phyloP scores from a whole-genome alignment of 768 basidiomycete genomes.

The Russula dissimulans region DNA sequence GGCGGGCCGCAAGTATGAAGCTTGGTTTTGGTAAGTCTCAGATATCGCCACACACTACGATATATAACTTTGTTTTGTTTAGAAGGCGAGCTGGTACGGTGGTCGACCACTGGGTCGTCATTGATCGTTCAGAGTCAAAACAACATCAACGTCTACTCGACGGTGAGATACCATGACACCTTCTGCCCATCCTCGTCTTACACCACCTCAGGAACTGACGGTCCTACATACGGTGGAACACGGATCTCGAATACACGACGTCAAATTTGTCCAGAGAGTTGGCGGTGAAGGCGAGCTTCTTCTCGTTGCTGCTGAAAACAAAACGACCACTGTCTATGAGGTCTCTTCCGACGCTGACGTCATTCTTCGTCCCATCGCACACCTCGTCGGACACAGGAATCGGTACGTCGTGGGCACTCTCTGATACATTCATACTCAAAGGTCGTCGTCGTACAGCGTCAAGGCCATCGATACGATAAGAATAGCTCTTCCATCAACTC shows the following conservation, averaged over 20 bases:
- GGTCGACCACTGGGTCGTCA: slow-evolving; percentile 66
- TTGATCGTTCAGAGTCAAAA: slow-evolving; percentile 75
- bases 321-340: slow-evolving; percentile 72
- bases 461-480: slow-evolving; percentile 67
- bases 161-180: slow-evolving; percentile 35
- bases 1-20: slow-evolving; percentile 81
- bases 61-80: not conserved
- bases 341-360: slow-evolving; percentile 37
- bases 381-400: slow-evolving; percentile 75
- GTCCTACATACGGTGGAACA: slow-evolving; percentile 66
- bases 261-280: slow-evolving; percentile 61
- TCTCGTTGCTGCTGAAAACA: slow-evolving; percentile 84
- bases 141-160: slow-evolving; percentile 75
- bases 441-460: slow-evolving; percentile 39
- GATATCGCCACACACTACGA: not conserved
- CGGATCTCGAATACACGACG: slow-evolving; percentile 75
- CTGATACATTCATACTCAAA: not conserved
- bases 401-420: slow-evolving; percentile 42
- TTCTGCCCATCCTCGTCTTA: not conserved
- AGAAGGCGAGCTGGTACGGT: slow-evolving; percentile 93
- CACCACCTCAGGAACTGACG: slow-evolving; percentile 56
- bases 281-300: slow-evolving; percentile 56
- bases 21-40: slow-evolving; percentile 65
- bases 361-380: slow-evolving; percentile 53
- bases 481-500: slow-evolving; percentile 43